These are phyloP conservation scores for Biscogniauxia marginata DNA, from an alignment of 2,329 filamentous ascomycete species.

Conservation along the genomic window DNA sequence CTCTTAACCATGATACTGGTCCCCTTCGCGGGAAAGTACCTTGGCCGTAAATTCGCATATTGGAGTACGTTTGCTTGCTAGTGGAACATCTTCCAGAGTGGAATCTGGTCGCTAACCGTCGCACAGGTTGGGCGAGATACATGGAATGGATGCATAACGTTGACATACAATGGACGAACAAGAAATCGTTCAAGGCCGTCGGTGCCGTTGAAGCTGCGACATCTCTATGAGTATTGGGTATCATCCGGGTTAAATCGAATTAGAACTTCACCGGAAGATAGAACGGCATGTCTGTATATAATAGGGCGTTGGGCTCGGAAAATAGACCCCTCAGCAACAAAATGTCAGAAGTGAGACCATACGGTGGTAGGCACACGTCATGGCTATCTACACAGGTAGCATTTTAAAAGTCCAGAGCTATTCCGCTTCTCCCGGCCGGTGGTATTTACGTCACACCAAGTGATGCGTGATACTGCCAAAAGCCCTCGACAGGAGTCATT, in stretches of 20 bases:
- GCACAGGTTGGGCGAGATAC: slow-evolving; percentile 80
- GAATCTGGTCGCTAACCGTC: slow-evolving; percentile 13
- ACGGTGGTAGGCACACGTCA: neutral
- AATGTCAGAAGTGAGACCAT: neutral
- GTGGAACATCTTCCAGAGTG: neutral
- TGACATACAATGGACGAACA: slow-evolving; percentile 65
- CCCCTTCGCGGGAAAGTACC: slow-evolving; percentile 90
- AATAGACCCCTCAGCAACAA: neutral
- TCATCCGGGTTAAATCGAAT: neutral
- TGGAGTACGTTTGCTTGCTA: slow-evolving; percentile 69
- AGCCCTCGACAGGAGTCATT: too few species aligned
- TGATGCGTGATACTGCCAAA: too few species aligned
- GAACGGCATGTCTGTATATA: neutral
- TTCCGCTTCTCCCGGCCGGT: neutral
- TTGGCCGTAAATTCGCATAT: slow-evolving; percentile 92
- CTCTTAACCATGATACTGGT: slow-evolving; percentile 92
- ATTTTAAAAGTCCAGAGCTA: neutral
- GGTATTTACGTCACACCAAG: neutral
- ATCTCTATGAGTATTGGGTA: slow-evolving; percentile 36
- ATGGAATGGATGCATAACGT: slow-evolving; percentile 93
- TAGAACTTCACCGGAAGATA: neutral
- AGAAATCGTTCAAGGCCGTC: slow-evolving; percentile 60
- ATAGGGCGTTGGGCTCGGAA: neutral
- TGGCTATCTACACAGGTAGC: neutral
- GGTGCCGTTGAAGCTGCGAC: slow-evolving; percentile 62